Percentiles rank a stretch among this genome's conserved stretches.
Conservation (phyloP, 345 rosid genomes). For the Moricandia arvensis region DNA sequence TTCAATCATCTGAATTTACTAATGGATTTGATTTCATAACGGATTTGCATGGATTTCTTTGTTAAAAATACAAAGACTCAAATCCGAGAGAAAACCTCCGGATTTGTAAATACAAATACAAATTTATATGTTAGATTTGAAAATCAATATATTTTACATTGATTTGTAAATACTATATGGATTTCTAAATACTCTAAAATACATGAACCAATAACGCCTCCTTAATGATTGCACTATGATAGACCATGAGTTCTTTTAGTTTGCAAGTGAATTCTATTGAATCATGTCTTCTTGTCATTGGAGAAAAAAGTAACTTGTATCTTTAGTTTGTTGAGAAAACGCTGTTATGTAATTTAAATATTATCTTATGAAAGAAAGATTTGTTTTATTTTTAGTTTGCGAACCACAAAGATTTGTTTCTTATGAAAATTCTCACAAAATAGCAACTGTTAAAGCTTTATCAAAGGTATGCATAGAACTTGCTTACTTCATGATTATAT, state of each 20-base stretch:
- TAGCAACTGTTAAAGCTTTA: not conserved
- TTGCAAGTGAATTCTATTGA: not conserved
- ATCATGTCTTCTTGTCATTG: not conserved
- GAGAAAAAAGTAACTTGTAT: not conserved
- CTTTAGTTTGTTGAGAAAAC: not conserved
- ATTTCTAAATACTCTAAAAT: too few relatives aligned
- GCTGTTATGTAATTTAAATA: not conserved
- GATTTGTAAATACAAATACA: too few relatives aligned
- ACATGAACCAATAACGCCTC: too few relatives aligned
- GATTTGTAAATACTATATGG: too few relatives aligned
- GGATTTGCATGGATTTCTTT: too few relatives aligned
- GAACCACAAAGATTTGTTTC: not conserved
- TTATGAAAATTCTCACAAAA: not conserved
- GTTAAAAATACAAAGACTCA: too few relatives aligned
- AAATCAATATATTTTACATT: too few relatives aligned
- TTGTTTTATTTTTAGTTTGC: not conserved
- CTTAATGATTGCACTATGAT: not conserved
- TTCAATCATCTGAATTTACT: too few relatives aligned
- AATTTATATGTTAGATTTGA: too few relatives aligned
- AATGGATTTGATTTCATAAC: too few relatives aligned
- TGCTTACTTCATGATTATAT: not conserved
- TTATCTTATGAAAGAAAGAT: not conserved
- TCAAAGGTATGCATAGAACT: not conserved
- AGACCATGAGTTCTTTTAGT: not conserved
- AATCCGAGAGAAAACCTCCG: too few relatives aligned